Evolutionary conservation across 352 stramenopile species (phyloP).

Genomic region (Phytophthora pini): DNA sequence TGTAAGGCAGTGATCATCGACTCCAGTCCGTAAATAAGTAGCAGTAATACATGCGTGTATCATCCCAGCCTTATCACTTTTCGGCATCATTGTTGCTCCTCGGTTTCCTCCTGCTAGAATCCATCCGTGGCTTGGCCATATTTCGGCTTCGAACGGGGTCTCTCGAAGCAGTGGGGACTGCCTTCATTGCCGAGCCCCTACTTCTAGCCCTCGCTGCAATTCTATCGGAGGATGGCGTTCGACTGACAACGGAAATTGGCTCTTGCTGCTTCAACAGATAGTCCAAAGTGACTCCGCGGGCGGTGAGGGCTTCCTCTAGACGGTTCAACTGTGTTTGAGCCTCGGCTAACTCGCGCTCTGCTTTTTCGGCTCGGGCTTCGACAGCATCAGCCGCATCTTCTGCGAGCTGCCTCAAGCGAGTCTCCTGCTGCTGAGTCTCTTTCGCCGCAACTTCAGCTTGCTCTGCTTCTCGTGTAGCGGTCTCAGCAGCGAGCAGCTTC

Average conservation of each 20-base stretch:
- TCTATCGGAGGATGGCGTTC: not conserved
- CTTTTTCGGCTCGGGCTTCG: conserved; percentile 48
- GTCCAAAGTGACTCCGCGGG: conserved; percentile 74
- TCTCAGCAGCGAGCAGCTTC: conserved; percentile 33
- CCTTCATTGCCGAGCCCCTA: not conserved
- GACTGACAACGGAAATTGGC: conserved; percentile 13
- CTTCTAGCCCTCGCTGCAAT: conserved; percentile 6
- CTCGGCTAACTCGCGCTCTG: conserved; percentile 38
- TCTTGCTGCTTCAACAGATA: conserved; percentile 56
- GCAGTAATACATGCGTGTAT: too few species aligned
- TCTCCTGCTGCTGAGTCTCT: conserved; percentile 47
- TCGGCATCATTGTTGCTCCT: conserved; percentile 37
- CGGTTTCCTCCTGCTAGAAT: conserved; percentile 1
- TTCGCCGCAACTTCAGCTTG: conserved; percentile 34
- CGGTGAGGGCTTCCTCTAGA: conserved; percentile 57
- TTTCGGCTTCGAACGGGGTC: conserved; percentile 6
- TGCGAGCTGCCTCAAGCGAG: conserved; percentile 45
- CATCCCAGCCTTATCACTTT: conserved; percentile 10
- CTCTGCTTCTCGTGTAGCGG: conserved; percentile 40
- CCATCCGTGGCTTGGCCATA: conserved; percentile 6
- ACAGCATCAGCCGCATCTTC: conserved; percentile 61
- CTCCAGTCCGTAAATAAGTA: not conserved
- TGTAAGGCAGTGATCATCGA: conserved; percentile 11
- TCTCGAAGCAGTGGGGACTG: conserved; percentile 5
- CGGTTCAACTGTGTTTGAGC: conserved; percentile 38